Evolutionary conservation across 495 filamentous ascomycete species (phyloP).

Genomic region (Thozetella sp.): DNA sequence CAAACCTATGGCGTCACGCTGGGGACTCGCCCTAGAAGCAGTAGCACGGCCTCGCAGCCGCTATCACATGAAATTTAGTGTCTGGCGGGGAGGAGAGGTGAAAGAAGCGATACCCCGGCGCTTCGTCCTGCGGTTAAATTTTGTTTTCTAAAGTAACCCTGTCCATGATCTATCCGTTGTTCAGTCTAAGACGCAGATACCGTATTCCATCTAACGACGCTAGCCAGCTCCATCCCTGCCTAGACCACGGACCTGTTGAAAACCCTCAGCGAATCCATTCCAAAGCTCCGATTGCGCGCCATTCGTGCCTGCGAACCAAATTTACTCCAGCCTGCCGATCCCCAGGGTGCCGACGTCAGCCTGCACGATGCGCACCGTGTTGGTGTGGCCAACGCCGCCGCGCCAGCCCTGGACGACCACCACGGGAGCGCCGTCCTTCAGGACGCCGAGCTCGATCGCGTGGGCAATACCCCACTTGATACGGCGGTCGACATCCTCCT

Average conservation of each 20-base stretch:
- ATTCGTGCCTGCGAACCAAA: not conserved
- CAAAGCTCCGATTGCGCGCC: not conserved
- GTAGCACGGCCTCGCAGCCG: too few species aligned
- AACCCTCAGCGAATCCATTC: not conserved
- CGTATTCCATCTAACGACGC: not conserved
- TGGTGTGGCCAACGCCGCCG: constrained; percentile 97
- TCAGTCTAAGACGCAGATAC: not conserved
- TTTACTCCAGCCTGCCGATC: constrained; percentile 19
- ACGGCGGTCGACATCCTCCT: constrained; percentile 96
- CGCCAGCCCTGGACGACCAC: constrained; percentile 98
- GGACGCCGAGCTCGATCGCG: constrained; percentile 81
- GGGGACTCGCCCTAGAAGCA: too few species aligned
- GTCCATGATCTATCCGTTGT: not conserved
- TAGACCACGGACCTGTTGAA: not conserved
- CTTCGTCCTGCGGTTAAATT: not conserved
- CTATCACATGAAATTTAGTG: too few species aligned
- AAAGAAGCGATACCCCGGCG: too few species aligned
- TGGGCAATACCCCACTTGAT: constrained; percentile 92
- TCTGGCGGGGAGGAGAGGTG: too few species aligned
- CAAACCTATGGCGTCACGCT: too few species aligned
- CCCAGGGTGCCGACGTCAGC: constrained; percentile 53
- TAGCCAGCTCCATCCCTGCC: not conserved
- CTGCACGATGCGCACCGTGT: constrained; percentile 70
- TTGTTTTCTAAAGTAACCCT: not conserved
- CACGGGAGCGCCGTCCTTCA: constrained; percentile 80